Conservation (phyloP, 2,329 filamentous ascomycete genomes). For the Fusarium tuaranense region DNA sequence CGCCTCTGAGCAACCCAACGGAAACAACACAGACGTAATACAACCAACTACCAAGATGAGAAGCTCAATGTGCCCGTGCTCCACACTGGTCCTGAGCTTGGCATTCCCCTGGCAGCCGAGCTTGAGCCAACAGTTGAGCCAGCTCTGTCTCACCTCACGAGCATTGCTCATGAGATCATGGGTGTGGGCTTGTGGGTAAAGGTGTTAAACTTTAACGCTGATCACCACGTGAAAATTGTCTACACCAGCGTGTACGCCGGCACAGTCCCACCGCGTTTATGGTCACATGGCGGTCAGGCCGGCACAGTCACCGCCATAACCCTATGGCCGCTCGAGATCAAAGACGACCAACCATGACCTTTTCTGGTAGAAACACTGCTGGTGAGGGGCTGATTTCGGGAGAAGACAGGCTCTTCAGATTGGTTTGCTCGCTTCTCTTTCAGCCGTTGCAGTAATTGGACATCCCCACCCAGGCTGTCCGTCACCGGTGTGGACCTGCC, state of each 20-base stretch:
- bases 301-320: neutral
- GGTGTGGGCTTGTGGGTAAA: neutral
- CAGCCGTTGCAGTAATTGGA: neutral
- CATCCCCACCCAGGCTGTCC: neutral
- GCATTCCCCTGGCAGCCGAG: neutral
- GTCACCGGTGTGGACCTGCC: neutral
- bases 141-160: neutral
- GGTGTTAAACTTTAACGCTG: neutral
- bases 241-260: neutral
- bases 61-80: neutral
- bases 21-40: too few relatives aligned
- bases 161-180: neutral
- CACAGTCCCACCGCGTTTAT: neutral
- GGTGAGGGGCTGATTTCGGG: neutral
- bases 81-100: neutral
- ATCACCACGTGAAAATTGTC: neutral
- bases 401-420: neutral
- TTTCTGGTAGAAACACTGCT: neutral
- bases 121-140: neutral
- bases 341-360: neutral
- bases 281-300: neutral
- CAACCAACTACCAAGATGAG: too few relatives aligned
- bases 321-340: neutral
- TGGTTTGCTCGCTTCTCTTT: neutral
- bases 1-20: too few relatives aligned